phyloP scores from a whole-genome alignment of 2,329 filamentous ascomycete species.

The Sporothrix brasiliensis region DNA sequence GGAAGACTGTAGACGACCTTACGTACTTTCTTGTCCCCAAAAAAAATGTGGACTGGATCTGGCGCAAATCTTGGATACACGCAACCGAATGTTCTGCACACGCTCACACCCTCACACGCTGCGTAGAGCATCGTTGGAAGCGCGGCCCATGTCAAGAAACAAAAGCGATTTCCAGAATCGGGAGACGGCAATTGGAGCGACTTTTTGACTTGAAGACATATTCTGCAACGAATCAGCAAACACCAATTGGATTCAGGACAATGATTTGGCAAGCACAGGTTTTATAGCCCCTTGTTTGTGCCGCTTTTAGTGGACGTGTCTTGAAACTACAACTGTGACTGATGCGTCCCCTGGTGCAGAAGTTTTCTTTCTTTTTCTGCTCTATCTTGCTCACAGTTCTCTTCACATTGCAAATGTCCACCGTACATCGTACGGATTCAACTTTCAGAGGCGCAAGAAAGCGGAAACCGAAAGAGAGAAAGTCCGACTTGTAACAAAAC shows the following conservation, averaged over 20 bases:
- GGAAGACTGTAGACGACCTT: background rate
- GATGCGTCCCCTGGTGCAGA: background rate
- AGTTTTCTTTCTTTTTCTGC: background rate
- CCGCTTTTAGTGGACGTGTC: background rate
- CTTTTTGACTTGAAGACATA: background rate
- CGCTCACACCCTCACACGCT: background rate
- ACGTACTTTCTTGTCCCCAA: background rate
- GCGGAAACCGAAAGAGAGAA: background rate
- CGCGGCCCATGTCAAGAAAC: background rate
- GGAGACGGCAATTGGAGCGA: background rate
- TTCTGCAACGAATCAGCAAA: no score
- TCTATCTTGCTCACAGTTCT: background rate
- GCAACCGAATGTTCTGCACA: background rate
- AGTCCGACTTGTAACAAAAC: slow-evolving; percentile 3
- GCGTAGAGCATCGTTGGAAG: background rate
- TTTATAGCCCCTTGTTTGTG: background rate
- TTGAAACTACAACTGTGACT: slow-evolving; percentile 9
- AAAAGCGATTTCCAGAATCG: background rate
- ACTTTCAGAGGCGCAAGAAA: background rate
- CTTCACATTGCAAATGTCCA: background rate
- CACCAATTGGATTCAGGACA: background rate
- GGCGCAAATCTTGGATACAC: background rate
- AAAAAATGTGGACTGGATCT: background rate
- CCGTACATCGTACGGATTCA: no score
- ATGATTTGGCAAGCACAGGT: background rate